These are phyloP conservation scores for Neurospora terricola DNA, from an alignment of 495 filamentous ascomycete genomes.

Conservation along the genomic window DNA sequence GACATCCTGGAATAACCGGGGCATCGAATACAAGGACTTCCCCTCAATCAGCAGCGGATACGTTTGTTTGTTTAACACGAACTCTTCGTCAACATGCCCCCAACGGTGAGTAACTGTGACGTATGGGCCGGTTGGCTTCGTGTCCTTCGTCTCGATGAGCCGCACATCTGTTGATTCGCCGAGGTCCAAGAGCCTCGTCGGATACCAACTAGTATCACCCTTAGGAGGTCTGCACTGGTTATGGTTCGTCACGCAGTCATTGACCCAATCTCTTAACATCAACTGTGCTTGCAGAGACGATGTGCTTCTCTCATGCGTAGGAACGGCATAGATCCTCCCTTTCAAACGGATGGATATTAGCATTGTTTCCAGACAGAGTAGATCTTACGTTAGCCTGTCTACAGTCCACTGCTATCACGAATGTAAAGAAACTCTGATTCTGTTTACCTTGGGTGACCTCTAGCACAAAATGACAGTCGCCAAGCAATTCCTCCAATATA, in stretches of 20 bases:
- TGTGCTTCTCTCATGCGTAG: background rate
- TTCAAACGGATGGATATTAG: background rate
- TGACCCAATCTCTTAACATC: background rate
- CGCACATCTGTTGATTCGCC: background rate
- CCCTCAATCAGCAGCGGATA: background rate
- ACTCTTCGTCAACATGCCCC: background rate
- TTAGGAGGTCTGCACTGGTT: background rate
- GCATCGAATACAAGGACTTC: background rate
- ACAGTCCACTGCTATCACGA: background rate
- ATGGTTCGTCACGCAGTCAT: background rate
- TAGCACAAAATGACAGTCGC: background rate
- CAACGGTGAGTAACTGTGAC: slow-evolving; percentile 1
- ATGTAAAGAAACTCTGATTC: background rate
- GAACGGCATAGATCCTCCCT: background rate
- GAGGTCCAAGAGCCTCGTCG: background rate
- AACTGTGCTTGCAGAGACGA: background rate
- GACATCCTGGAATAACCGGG: background rate
- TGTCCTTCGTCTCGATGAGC: background rate
- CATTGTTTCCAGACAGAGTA: background rate
- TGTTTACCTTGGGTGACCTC: background rate
- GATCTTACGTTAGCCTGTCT: background rate
- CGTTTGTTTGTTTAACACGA: background rate
- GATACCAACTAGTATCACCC: background rate
- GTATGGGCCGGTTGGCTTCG: background rate
- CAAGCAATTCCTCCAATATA: accelerated